Base-by-base conservation (phyloP, 2,329 filamentous ascomycete genomes). In the Chrysoporthe puriensis region DNA sequence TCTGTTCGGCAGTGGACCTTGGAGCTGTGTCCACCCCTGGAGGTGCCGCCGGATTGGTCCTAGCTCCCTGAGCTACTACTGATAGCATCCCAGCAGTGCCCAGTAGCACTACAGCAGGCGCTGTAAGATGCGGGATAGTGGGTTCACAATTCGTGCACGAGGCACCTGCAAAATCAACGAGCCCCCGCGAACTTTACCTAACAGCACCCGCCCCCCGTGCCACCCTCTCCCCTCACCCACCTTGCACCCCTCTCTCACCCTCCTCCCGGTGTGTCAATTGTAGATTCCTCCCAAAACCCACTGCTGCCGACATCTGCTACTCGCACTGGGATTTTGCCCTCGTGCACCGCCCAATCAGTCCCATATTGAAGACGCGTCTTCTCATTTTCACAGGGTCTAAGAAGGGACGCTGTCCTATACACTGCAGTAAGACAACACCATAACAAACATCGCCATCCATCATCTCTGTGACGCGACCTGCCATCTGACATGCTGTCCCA, bases 141-240 rank as follows among this genome's bases (percentile, higher is more conserved):
- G 62, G 36, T 34, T 8, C 32, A 52, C 61, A 66, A 66, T 68
- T 68, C 63, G 63, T 58, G 66, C 66, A 68, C 66, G 46, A 32
- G 62, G 52, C 36, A 54, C n/a, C 46, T 46, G 54, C 63, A 68
- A 68, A 63, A 60, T 66, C 66, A 64, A 68, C 63, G 57, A 18
- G 63, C 66, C 66, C 21, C 66, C 58, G 66, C 63, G 63, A 62
- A 63, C 34, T 58, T 68, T 63, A 63, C 58, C 42, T 48, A 36
- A 54, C 52, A 26, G n/a, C 57, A 40, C 56, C 26, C 50, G 32
- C n/a, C 48, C 40, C 40, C 46, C 65, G 26, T 26, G 26, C 26
- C 26, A 26, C 26, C 26, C 26, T 26, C 59, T 62, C 59, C 57
- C 52, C 56, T 58, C 58, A 44, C 50, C 40, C 60, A 43, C 59